These are phyloP conservation scores for Zarea fungicola DNA, from an alignment of 2,329 filamentous ascomycete genomes.

Conservation along the genomic window DNA sequence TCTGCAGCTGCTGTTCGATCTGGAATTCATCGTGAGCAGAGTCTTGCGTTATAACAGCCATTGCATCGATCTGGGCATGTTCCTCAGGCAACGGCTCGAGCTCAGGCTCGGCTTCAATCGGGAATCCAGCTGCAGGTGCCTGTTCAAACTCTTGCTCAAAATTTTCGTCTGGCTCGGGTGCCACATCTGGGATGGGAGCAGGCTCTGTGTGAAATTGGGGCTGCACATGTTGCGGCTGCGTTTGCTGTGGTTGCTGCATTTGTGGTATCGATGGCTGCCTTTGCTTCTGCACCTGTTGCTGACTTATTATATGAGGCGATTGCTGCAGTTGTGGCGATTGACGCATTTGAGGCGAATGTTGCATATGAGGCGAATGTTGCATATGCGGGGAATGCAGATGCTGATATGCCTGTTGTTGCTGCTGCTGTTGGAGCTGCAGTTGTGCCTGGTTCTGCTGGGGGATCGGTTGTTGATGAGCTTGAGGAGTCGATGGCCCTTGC, in stretches of 20 bases:
- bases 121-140: background rate
- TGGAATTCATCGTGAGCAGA: conserved; percentile 11
- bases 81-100: background rate
- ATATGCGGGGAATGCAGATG: conserved; percentile 8
- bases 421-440: conserved; percentile 17
- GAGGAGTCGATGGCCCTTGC: conserved; percentile 4
- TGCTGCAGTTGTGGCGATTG: conserved; percentile 12
- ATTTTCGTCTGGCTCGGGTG: background rate
- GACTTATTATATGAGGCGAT: conserved; percentile 13
- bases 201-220: conserved; percentile 3
- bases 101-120: background rate
- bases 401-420: conserved; percentile 16
- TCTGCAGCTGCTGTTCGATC: conserved; percentile 7
- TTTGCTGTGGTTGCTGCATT: conserved; percentile 5
- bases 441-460: conserved; percentile 11
- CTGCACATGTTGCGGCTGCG: conserved; percentile 8
- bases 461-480: conserved; percentile 3
- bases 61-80: background rate
- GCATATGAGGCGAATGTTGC: conserved; percentile 1
- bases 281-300: conserved; percentile 20
- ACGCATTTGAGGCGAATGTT: conserved; percentile 13
- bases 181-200: background rate
- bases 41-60: conserved; percentile 7
- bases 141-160: background rate
- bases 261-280: conserved; percentile 12